phyloP scores from a whole-genome alignment of 441 rosid genomes.

The Euphorbia celastroides region DNA sequence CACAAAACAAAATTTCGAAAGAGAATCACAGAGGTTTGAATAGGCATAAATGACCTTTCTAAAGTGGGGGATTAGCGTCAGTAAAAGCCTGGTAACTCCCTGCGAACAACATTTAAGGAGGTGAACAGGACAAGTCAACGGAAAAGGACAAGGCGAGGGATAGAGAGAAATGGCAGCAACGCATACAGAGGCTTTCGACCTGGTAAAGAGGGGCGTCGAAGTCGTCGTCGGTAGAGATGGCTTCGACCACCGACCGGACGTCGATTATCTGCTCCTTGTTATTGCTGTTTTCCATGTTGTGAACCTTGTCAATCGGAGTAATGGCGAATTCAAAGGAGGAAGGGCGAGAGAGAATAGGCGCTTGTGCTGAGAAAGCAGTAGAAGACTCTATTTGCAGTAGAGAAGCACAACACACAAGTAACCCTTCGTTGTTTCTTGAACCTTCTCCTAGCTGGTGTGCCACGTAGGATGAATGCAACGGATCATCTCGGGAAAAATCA shows the following conservation, averaged over 20 bases:
- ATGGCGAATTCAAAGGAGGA: not conserved
- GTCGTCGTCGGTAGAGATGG: conserved; percentile 45
- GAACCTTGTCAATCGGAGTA: not conserved
- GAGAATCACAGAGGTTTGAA: no score
- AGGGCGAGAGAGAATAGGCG: not conserved
- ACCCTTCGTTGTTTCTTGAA: not conserved
- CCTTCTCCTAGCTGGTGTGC: no score
- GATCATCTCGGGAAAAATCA: no score
- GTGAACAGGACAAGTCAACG: not conserved
- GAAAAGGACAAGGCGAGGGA: not conserved
- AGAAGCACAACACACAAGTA: no score
- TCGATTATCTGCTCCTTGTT: conserved; percentile 41
- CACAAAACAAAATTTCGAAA: no score
- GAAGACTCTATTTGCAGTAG: not conserved
- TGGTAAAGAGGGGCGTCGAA: conserved; percentile 54
- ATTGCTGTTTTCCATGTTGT: conserved; percentile 11
- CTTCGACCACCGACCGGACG: conserved; percentile 81
- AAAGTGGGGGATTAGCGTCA: conserved; percentile 85
- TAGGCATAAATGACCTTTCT: conserved; percentile 50
- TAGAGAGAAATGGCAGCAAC: conserved; percentile 42
- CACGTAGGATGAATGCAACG: no score
- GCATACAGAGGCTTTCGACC: conserved; percentile 96
- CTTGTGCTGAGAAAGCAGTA: not conserved
- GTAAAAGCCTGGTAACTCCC: conserved; percentile 69
- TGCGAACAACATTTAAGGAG: conserved; percentile 18